These are phyloP conservation scores for Amanita phalloides DNA, from an alignment of 768 basidiomycete species.

Conservation along the genomic window DNA sequence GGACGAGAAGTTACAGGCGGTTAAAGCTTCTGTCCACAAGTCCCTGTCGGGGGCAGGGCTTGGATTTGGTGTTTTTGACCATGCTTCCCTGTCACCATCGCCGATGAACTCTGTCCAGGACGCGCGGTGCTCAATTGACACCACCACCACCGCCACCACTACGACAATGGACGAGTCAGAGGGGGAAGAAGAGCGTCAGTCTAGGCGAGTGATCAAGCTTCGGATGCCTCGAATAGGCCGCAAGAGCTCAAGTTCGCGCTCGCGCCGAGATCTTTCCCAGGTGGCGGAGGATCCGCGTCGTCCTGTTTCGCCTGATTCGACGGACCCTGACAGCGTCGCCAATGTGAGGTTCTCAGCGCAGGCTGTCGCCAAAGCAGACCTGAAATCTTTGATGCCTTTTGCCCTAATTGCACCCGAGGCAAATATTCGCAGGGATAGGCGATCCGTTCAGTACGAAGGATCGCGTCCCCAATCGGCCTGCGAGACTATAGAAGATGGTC, in stretches of 20 bases:
- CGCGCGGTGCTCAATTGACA: slow-evolving; percentile 9
- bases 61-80: slow-evolving; percentile 62
- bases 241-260: slow-evolving; percentile 54
- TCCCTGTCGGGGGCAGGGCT: slow-evolving; percentile 59
- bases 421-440: slow-evolving; percentile 29
- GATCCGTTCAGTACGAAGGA: slow-evolving; percentile 15
- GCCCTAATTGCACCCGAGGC: slow-evolving; percentile 70
- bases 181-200: slow-evolving; percentile 40
- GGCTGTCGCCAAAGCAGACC: slow-evolving; percentile 48
- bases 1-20: slow-evolving; percentile 56
- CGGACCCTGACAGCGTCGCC: slow-evolving; percentile 60
- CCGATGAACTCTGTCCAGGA: not conserved
- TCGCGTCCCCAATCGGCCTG: slow-evolving; percentile 18
- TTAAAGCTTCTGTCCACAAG: slow-evolving; percentile 54
- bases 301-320: slow-evolving; percentile 45
- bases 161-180: slow-evolving; percentile 21
- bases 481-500: slow-evolving; percentile 34
- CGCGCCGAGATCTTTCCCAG: slow-evolving; percentile 57
- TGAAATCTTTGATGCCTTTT: slow-evolving; percentile 58
- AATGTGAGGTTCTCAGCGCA: slow-evolving; percentile 71
- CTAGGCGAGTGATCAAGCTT: slow-evolving; percentile 73
- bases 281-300: slow-evolving; percentile 47
- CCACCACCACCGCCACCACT: slow-evolving; percentile 12
- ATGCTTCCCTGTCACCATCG: slow-evolving; percentile 11
- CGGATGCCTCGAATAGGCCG: slow-evolving; percentile 39